Base-by-base conservation (phyloP, 1,284 basidiomycete genomes). In the Cutaneotrichosporon curvatum region DNA sequence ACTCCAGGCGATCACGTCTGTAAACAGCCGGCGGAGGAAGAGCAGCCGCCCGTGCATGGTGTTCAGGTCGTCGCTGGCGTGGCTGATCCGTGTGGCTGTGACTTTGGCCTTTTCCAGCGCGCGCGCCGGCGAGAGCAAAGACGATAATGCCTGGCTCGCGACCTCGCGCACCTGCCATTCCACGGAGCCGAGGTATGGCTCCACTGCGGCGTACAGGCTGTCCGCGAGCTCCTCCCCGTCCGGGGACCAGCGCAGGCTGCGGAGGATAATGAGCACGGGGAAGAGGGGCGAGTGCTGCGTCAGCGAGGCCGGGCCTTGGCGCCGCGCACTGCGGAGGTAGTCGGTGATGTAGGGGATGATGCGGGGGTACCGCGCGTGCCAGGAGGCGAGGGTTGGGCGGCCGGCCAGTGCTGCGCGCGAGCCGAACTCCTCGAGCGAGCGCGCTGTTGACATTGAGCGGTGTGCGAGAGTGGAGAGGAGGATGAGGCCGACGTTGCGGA, bases 401-500 rank as follows among this genome's bases (percentile, higher is more conserved):
- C 53, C 56, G 0, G 57, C 53, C 2, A 70, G 47, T 0, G 61
- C 62, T n/a, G 51, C 48, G 18, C 57, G 50, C 10, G 57, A 61
- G 22, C 47, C 57, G 28, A 50, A 62, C 31, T 51, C 55, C 36
- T 61, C 63, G 40, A 65, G 62, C 10, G 57, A 54, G 35, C 58
- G 47, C 1, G 53, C 47, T 12, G 61, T 56, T 2, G 50, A 52
- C 20, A 70, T 53, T 18, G 63, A 62, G 12, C 68, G 61, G 38
- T 66, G 61, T 2, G 67, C 57, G 15, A 71, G 51, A 1, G 67
- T 65, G 0, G 69, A 66, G 48, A 71, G 68, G 3, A 73, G 58
- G 40, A 73, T 64, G 5, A 71, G 48, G 10, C 67, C 68, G 33
- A 67, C 66, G 45, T 73, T 73, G 7, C 68, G 57, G 2, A 73